Percentiles rank a stretch among this genome's conserved stretches.
phyloP scores from a whole-genome alignment of 768 basidiomycete genomes.

The Calocybe cyanea region DNA sequence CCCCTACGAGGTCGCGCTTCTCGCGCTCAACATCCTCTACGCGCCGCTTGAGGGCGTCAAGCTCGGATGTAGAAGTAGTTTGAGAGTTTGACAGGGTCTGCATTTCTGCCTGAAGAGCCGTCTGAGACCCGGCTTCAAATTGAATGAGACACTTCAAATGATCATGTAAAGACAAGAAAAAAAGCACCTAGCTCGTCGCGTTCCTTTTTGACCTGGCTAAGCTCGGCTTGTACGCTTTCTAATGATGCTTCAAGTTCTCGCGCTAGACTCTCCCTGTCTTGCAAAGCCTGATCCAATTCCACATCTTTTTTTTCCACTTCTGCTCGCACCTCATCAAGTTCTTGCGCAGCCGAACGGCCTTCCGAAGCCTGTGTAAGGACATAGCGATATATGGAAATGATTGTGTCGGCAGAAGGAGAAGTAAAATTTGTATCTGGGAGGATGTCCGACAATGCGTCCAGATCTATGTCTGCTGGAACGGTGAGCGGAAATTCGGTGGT shows the following conservation, averaged over 20 bases:
- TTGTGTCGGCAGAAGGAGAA: constrained; percentile 52
- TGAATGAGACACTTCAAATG: constrained; percentile 14
- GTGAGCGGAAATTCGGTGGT: constrained; percentile 34
- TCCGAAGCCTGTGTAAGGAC: constrained; percentile 55
- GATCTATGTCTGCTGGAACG: constrained; percentile 67
- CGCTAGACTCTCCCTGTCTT: constrained; percentile 65
- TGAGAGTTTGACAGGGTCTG: constrained; percentile 54
- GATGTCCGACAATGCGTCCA: constrained; percentile 52
- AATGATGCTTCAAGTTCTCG: constrained; percentile 54
- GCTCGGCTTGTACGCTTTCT: constrained; percentile 51
- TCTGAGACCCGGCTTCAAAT: constrained; percentile 40
- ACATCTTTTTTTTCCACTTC: constrained; percentile 70
- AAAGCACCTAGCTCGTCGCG: constrained; percentile 61
- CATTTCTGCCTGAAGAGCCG: constrained; percentile 52
- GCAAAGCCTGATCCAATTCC: constrained; percentile 80
- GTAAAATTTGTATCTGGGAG: constrained; percentile 60
- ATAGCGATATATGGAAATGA: constrained; percentile 60
- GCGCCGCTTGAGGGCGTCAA: constrained; percentile 53
- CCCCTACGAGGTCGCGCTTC: constrained; percentile 83
- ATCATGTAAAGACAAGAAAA: constrained; percentile 8
- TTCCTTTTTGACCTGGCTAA: constrained; percentile 54
- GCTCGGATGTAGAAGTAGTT: constrained; percentile 58
- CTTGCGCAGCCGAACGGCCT: constrained; percentile 51
- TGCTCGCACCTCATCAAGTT: constrained; percentile 69
- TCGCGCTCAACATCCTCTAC: constrained; percentile 81